Percentiles rank a stretch among this genome's conserved stretches.
Conservation (phyloP, 2,329 filamentous ascomycete genomes). For the Teratosphaeria viscida region DNA sequence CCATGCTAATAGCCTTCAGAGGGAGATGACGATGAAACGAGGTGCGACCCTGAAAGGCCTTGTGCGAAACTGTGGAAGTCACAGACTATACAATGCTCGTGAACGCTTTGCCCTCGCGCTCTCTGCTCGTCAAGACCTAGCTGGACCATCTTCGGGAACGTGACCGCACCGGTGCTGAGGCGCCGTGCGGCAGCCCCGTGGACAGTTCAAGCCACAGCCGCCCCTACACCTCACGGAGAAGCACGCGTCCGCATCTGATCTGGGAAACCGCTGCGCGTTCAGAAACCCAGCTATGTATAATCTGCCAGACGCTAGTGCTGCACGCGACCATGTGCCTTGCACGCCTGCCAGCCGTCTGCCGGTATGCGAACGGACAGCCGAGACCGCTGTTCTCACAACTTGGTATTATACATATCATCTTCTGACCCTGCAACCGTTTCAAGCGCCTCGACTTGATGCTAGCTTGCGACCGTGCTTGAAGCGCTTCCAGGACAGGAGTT, state of each 20-base stretch:
- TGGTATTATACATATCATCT: neutral
- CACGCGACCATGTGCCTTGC: neutral
- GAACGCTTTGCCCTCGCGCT: neutral
- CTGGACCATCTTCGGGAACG: neutral
- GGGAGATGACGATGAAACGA: neutral
- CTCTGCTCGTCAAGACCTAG: neutral
- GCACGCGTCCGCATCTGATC: neutral
- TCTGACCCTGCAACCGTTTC: neutral
- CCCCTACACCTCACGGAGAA: neutral
- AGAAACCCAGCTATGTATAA: neutral
- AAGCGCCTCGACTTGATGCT: neutral
- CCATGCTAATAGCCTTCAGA: neutral
- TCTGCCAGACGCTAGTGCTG: neutral
- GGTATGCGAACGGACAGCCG: neutral
- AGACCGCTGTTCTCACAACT: neutral
- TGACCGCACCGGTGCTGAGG: neutral
- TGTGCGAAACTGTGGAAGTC: neutral
- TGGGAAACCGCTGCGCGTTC: neutral
- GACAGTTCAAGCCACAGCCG: neutral
- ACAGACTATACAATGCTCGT: neutral
- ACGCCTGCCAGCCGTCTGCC: neutral
- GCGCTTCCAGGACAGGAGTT: neutral
- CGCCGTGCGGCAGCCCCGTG: conserved; percentile 1
- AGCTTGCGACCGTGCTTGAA: neutral
- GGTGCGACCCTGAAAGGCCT: neutral